Evolutionary conservation across 176 grass and related monocot genomes (phyloP), one percentile per base, ranked within the genome.

Genomic region (Aegilops speltoides): DNA sequence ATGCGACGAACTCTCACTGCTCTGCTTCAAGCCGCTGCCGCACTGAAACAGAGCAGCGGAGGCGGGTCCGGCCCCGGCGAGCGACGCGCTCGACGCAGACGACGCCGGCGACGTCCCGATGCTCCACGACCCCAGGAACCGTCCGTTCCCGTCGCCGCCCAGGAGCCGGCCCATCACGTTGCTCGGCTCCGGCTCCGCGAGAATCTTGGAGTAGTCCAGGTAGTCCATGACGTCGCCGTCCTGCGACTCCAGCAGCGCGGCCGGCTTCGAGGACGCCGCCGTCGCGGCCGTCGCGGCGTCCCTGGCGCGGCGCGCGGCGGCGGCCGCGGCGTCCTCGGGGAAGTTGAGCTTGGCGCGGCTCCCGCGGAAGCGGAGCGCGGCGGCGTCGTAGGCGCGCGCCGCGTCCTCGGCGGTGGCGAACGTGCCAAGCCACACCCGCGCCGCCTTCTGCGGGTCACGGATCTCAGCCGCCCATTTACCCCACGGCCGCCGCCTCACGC

Each of bases 391-490:
- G 3, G 93, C 89, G 12, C 86, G 91, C 37, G 96, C 96, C 0
- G 96, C 96, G 14, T 84, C 96, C 86, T 98, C 91, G 36, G 93
- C 91, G 5, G 93, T 98, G 78, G 87, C 84, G 85, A 98, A 98
- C 17, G 96, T 95, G 24, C 96, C 93, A 3, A 98, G 91, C 96
- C 93, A 98, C 57, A 95, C 85, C 26, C 93, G 86, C 22, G 91
- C 86, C 65, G 93, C 91, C 84, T 89, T 95, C 16, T 86, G 87
- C 10, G 96, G 96, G 63, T 98, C 91, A 14, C 91, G 85, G 38
- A 98, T 98, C 89, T 98, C 96, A 79, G 96, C 96, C 60, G 88
- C 96, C 93, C 96, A 98, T 79, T 95, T 95, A 3, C 93, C 96
- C 96, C 93, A 98, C 22, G 93, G 93, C 31, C 96, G 88, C 41